Base-by-base conservation (phyloP, 2,329 filamentous ascomycete genomes). In the Apiospora phragmitis region DNA sequence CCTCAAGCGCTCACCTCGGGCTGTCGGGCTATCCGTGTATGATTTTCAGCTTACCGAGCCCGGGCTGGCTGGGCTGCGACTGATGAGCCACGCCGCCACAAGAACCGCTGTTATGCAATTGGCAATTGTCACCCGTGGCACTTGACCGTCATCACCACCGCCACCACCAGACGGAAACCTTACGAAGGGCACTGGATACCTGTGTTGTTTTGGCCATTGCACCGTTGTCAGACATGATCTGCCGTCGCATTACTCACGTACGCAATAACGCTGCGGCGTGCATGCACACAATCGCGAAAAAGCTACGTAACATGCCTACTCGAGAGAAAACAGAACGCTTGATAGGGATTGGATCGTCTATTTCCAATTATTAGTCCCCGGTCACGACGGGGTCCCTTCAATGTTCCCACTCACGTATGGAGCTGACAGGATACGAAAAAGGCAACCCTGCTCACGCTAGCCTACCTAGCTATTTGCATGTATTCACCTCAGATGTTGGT, bases 1-100 rank as follows among this genome's bases (percentile, higher is more conserved):
- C 35, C 51, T 29, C 49, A 32, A 35, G 16, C 18, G 51, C 29
- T 29, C 51, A 18, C 51, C 16, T 21, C 51, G 49, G 24, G 51
- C 51, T 32, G 26, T 32, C 26, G 32, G 55, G 32, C 18, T 8
- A 38, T 62, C 29, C 55, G 55, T 62, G 55, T 62, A 62, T 38
- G 55, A 62, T 62, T 11, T 62, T 38, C 55, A 62, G 55, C 55
- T 38, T 62, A 62, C 32, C 32, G 32, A 21, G 55, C 55, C n/a
- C 55, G 55, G 55, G 32, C 32, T 35, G 51, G 51, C 51, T 59
- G 49, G 24, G 49, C 26, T 59, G 55, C 55, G 55, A 62, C 55
- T 16, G 55, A 38, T 38, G 55, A 62, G 55, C 55, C 55, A 62
- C 55, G 32, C 55, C 55, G 55, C 55, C 55, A 62, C 55, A 62